Evolutionary conservation across 139 green algal genomes (phyloP).

Genomic region (Tetratostichococcus sp.): DNA sequence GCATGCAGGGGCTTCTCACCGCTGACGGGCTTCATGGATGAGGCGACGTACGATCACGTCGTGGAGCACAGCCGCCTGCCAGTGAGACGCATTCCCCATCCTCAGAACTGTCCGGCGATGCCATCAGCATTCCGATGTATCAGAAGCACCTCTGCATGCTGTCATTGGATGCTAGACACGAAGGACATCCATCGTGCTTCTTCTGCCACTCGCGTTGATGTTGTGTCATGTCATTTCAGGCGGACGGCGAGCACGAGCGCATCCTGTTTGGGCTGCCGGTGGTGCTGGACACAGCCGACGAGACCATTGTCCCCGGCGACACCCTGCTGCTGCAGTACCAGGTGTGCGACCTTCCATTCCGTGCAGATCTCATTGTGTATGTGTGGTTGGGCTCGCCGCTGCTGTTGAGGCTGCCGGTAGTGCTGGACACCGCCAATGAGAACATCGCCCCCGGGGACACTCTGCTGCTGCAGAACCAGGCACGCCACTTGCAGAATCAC

Average conservation of each 20-base stretch:
- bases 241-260: constrained; percentile 47
- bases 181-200: no score
- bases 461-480: constrained; percentile 83
- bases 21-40: constrained; percentile 82
- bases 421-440: constrained; percentile 84
- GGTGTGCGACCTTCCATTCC: not conserved
- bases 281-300: constrained; percentile 82
- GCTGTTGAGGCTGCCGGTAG: constrained; percentile 41
- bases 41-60: constrained; percentile 72
- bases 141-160: no score
- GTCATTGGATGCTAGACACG: no score
- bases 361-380: no score
- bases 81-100: constrained; percentile 21
- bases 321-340: constrained; percentile 85
- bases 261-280: constrained; percentile 84
- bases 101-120: no score
- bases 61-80: constrained; percentile 71
- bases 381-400: no score
- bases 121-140: no score
- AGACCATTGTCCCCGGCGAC: constrained; percentile 62
- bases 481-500: not conserved
- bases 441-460: constrained; percentile 61
- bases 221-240: no score
- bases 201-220: no score
- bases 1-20: constrained; percentile 86